These are phyloP conservation scores for Crithidia brevicula DNA, from an alignment of 208 protist genomes.

Conservation along the genomic window DNA sequence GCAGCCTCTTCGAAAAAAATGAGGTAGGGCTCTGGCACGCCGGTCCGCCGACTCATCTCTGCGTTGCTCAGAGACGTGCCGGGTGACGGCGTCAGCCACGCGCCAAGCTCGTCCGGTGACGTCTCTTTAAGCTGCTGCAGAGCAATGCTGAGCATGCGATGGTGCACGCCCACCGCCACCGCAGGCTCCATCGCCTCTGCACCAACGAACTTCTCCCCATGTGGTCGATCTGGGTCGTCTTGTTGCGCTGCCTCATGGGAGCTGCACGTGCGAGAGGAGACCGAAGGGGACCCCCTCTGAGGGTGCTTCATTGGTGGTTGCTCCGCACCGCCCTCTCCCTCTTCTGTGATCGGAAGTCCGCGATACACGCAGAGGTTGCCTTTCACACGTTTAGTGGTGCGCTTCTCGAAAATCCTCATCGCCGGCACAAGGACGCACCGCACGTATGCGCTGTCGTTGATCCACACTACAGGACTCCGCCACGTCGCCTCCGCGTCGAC, in stretches of 20 bases:
- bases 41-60: neutral
- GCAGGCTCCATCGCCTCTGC: neutral
- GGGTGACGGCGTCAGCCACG: constrained; percentile 12
- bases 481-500: neutral
- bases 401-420: constrained; percentile 45
- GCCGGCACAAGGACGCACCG: constrained; percentile 48
- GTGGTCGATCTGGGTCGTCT: neutral
- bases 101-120: neutral
- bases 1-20: neutral
- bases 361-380: constrained; percentile 23
- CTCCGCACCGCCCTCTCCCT: no score
- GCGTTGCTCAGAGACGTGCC: neutral
- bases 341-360: neutral
- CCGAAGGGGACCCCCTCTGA: no score
- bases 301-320: no score
- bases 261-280: no score
- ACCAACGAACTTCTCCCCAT: neutral
- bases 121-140: constrained; percentile 16
- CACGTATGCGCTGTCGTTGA: constrained; percentile 53
- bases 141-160: constrained; percentile 7
- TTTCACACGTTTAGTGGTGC: neutral
- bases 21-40: neutral
- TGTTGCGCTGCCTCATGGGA: no score
- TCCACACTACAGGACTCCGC: constrained; percentile 37
- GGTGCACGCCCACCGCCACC: constrained; percentile 17